Percentiles rank a stretch among this genome's conserved stretches.
Conservation (phyloP, 345 rosid species). For the Murraya paniculata region DNA sequence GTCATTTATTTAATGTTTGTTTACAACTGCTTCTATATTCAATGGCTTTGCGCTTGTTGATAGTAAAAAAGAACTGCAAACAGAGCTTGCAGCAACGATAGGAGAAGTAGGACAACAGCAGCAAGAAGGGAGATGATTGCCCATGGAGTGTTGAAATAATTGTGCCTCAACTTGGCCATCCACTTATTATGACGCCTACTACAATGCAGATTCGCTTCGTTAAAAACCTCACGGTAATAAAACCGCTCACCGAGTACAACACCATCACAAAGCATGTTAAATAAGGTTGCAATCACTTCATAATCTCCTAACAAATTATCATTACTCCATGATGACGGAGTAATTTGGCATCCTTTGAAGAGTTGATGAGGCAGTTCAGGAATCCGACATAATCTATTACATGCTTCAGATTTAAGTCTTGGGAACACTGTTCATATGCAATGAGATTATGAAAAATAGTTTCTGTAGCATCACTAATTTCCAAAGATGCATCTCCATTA, state of each 20-base stretch:
- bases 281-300: too few species aligned
- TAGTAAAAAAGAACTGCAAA: neutral
- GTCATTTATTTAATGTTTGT: too few species aligned
- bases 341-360: too few species aligned
- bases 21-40: too few species aligned
- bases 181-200: neutral
- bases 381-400: too few species aligned
- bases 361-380: too few species aligned
- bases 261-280: neutral
- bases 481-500: slow-evolving; percentile 8
- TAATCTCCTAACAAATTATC: too few species aligned
- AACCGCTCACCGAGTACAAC: neutral
- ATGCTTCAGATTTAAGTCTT: too few species aligned
- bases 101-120: neutral
- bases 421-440: too few species aligned
- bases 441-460: too few species aligned
- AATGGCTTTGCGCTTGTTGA: too few species aligned
- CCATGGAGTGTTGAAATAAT: neutral
- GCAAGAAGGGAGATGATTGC: slow-evolving; percentile 1
- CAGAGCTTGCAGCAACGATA: neutral
- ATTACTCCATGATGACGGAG: too few species aligned
- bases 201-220: neutral
- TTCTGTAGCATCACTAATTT: neutral
- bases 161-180: slow-evolving; percentile 7
- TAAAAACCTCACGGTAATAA: neutral